Conservation (phyloP, 1,139 yeast genomes). For the Torulaspora pretoriensis region DNA sequence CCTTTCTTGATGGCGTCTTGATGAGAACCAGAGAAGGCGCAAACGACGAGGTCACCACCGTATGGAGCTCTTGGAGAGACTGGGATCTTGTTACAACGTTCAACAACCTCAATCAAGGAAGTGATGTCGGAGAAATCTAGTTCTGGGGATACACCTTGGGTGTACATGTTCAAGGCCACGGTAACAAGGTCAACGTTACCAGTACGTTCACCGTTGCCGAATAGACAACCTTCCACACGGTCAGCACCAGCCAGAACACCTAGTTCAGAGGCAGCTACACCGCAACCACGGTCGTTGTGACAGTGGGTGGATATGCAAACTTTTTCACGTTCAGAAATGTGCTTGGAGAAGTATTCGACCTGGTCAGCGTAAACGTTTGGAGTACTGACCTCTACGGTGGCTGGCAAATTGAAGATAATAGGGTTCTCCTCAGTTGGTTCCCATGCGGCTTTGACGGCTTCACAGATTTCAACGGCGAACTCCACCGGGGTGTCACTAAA, state of each 20-base stretch:
- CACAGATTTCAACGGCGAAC: slow-evolving; percentile 80
- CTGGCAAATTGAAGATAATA: slow-evolving; percentile 92
- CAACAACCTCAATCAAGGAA: slow-evolving; percentile 79
- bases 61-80: slow-evolving; percentile 93
- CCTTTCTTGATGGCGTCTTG: slow-evolving; percentile 99
- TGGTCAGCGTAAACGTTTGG: slow-evolving; percentile 97
- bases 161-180: slow-evolving; percentile 85
- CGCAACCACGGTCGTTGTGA: slow-evolving; percentile 97
- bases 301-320: slow-evolving; percentile 89
- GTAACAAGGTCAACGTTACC: slow-evolving; percentile 96
- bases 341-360: slow-evolving; percentile 79
- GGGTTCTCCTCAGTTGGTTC: slow-evolving; percentile 78
- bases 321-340: slow-evolving; percentile 77
- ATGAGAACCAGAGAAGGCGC: slow-evolving; percentile 95
- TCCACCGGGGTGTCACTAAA: slow-evolving; percentile 87
- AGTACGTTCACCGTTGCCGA: slow-evolving; percentile 97
- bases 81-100: slow-evolving; percentile 92
- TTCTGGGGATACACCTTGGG: slow-evolving; percentile 85
- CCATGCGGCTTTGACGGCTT: slow-evolving; percentile 95
- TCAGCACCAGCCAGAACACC: slow-evolving; percentile 96
- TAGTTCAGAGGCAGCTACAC: slow-evolving; percentile 95
- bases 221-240: slow-evolving; percentile 94
- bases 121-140: slow-evolving; percentile 83
- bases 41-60: slow-evolving; percentile 93
- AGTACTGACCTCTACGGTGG: slow-evolving; percentile 94